Percentiles rank a stretch among this genome's conserved stretches.
Conservation (phyloP, 2,329 filamentous ascomycete genomes). For the Colletotrichum tropicicola region DNA sequence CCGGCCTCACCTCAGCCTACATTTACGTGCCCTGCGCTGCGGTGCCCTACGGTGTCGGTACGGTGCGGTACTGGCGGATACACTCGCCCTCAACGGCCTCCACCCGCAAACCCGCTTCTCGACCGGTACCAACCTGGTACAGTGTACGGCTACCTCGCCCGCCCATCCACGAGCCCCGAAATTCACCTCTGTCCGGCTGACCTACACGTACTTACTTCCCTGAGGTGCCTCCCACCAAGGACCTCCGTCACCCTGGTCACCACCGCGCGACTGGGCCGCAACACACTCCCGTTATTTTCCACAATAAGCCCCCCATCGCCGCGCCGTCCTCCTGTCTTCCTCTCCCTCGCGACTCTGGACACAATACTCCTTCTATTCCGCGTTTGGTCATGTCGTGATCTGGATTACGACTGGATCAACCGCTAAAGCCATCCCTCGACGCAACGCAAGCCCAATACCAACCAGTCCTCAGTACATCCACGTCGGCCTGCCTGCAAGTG, state of each 20-base stretch:
- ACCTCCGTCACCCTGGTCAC: slow-evolving; percentile 20
- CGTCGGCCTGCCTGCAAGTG: background rate
- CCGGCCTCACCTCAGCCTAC: background rate
- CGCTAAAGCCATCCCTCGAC: slow-evolving; percentile 16
- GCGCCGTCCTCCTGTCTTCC: background rate
- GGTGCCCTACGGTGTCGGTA: background rate
- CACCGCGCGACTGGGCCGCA: slow-evolving; percentile 1
- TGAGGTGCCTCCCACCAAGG: background rate
- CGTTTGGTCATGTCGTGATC: slow-evolving; percentile 5
- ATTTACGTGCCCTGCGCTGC: background rate
- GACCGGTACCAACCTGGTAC: slow-evolving; percentile 9
- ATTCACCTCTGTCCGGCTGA: slow-evolving; percentile 29
- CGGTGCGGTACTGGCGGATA: too few species aligned
- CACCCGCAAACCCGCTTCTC: slow-evolving; percentile 14
- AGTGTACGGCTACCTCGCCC: slow-evolving; percentile 1
- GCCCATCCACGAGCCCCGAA: slow-evolving; percentile 12
- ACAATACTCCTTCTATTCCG: background rate
- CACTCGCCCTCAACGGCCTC: background rate
- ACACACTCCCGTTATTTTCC: slow-evolving; percentile 8
- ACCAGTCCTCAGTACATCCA: background rate
- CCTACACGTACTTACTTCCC: slow-evolving; percentile 7
- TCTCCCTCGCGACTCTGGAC: background rate
- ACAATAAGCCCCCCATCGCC: slow-evolving; percentile 19
- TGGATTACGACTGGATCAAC: slow-evolving; percentile 16
- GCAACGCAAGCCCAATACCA: background rate